Conservation (phyloP, 1,284 basidiomycete genomes). For the Vanrija humicola region DNA sequence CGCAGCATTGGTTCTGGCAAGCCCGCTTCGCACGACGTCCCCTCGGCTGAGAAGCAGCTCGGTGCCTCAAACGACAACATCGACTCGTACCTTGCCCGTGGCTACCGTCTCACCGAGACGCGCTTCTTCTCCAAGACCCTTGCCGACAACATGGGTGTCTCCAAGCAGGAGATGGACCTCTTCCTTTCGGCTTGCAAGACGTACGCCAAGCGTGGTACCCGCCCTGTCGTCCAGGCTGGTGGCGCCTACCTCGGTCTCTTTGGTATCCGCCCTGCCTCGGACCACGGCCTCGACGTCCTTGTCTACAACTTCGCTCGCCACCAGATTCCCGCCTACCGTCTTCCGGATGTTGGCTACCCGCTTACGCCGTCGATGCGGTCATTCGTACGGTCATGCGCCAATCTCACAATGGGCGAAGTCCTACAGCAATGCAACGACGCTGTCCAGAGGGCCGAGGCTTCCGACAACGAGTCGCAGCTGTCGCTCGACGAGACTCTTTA, state of each 20-base stretch:
- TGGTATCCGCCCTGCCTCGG: constrained; percentile 51
- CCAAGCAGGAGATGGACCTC: constrained; percentile 52
- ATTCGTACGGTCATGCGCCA: constrained; percentile 49
- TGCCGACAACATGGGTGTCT: constrained; percentile 51
- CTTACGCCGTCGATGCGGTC: constrained; percentile 48
- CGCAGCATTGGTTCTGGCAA: constrained; percentile 47
- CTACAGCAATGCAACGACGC: constrained; percentile 48
- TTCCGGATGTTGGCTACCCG: constrained; percentile 51
- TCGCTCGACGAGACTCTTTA: constrained; percentile 49
- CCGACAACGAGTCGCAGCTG: constrained; percentile 29
- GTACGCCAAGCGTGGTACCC: constrained; percentile 53
- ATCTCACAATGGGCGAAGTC: constrained; percentile 51
- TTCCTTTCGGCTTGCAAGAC: constrained; percentile 53
- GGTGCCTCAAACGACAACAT: constrained; percentile 38
- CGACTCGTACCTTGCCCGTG: constrained; percentile 51
- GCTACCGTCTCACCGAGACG: constrained; percentile 54
- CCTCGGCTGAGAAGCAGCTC: constrained; percentile 22
- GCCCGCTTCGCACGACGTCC: constrained; percentile 30
- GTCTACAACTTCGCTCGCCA: constrained; percentile 56
- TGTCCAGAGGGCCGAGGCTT: constrained; percentile 40
- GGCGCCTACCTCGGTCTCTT: constrained; percentile 54
- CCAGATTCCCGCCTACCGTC: constrained; percentile 54
- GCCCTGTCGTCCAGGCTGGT: constrained; percentile 52
- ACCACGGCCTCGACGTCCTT: constrained; percentile 49
- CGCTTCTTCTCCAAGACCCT: constrained; percentile 52